phyloP scores from a whole-genome alignment of 2,329 filamentous ascomycete genomes.

The Albifimbria verrucaria region DNA sequence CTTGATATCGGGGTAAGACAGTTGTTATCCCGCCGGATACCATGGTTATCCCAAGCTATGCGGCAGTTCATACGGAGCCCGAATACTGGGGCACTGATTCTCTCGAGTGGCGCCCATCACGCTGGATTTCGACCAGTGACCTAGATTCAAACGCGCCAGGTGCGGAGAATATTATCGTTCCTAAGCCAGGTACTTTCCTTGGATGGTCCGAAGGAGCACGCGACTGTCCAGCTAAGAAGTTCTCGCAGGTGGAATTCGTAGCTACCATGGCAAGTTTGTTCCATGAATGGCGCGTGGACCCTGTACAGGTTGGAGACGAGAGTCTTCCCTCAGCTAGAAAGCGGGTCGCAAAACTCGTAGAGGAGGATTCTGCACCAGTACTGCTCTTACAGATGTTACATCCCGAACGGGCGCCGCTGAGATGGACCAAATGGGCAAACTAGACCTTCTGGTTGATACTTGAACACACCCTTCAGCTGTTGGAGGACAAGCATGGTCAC shows the following conservation, averaged over 20 bases:
- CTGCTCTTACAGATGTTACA: slow-evolving; percentile 22
- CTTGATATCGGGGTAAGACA: slow-evolving; percentile 4
- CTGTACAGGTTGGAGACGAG: neutral
- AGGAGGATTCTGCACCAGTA: slow-evolving; percentile 15
- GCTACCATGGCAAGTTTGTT: slow-evolving; percentile 14
- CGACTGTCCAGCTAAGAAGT: slow-evolving; percentile 18
- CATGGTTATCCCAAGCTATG: slow-evolving; percentile 5
- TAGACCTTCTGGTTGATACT: too few relatives aligned
- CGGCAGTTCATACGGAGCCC: slow-evolving; percentile 5
- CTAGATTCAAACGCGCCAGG: slow-evolving; percentile 8
- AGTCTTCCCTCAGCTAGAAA: slow-evolving; percentile 7
- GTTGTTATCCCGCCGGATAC: slow-evolving; percentile 5
- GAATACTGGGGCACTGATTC: slow-evolving; percentile 15
- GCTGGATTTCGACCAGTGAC: slow-evolving; percentile 12
- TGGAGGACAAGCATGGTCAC: too few relatives aligned
- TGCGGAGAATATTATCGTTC: slow-evolving; percentile 7
- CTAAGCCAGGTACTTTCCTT: slow-evolving; percentile 8
- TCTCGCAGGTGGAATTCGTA: slow-evolving; percentile 20
- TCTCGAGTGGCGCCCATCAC: slow-evolving; percentile 16
- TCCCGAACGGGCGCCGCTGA: slow-evolving; percentile 18
- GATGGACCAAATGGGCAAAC: too few relatives aligned
- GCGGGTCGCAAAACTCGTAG: slow-evolving; percentile 15
- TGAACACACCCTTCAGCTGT: too few relatives aligned
- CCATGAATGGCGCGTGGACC: neutral
- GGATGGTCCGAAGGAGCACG: slow-evolving; percentile 14